Evolutionary conservation across 768 basidiomycete genomes (phyloP), one percentile per base, ranked within the genome.

Genomic region (Clavaria fumosa): DNA sequence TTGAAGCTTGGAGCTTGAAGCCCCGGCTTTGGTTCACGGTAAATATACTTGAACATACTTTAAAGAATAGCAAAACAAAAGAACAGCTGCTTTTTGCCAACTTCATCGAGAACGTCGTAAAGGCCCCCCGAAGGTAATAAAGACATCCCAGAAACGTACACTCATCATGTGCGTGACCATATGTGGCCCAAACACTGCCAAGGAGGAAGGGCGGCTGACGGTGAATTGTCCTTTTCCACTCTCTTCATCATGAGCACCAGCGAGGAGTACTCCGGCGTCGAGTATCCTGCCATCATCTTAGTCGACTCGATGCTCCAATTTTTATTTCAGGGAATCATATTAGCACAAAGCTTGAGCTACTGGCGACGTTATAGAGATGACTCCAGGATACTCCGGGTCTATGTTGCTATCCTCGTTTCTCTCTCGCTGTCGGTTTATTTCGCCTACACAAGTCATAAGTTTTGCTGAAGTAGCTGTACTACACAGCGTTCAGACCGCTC

Each of bases 301-400:
- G 37, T 70, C 26, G 62, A 62, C 44, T 62, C 58, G 9, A 50
- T 71, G 17, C 34, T 70, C 11, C 69, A 71, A 38, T 63, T 64
- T 4, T 61, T 72, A 35, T 60, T 64, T 19, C 57, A 68, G 4
- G 65, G 64, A 2, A 60, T 64, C 34, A 52, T 66, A 14, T 44
- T 63, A 4, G 54, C 56, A 21, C 61, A 66, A 45, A 59, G 52
- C 15, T 48, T 57, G 37, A 58, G 57, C 45, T 67, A 66, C 44
- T 60, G 58, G 53, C 49, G 56, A 38, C 57, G 58, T 19, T 64
- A 58, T 39, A 49, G 48, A n/a, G 62, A 66, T 34, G 70, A 73
- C 49, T 59, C 66, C 1, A 40, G 58, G 34, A 43, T 50, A 20
- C 64, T 67, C 46, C 60, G 61, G 23, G 30, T 47, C 2, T 70